Base-by-base conservation (phyloP, 805 yeast species). In the Teunomyces panamensis region DNA sequence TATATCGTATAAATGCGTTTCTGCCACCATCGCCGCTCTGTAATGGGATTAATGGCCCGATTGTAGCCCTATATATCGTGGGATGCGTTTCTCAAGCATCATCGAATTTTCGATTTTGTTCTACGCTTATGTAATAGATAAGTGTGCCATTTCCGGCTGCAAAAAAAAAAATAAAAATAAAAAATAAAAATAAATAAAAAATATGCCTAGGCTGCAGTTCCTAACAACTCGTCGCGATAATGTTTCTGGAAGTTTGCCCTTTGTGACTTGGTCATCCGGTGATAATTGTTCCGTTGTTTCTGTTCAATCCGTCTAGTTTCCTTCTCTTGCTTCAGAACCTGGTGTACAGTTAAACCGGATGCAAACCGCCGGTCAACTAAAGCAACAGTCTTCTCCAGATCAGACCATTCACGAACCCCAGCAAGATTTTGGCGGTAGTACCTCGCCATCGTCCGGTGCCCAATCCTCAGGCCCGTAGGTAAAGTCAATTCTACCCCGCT, bases 391-490 rank as follows among this genome's bases (percentile, higher is more conserved):
- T 83, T 81, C 57, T 80, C 83, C 26, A 90, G 84, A 35, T 87
- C 92, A 10, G 75, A 65, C 28, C 79, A 71, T n/a, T 59, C 64
- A 9, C 57, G 44, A 4, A 62, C 56, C 7, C 53, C 45, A 1
- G 61, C 55, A 28, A 59, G 44, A 52, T 80, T 80, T 65, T 87
- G 96, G 60, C 86, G 83, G 65, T 83, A 83, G 61, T 81, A 83
- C 51, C 92, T 74, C 44, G 80, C 78, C 57, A 87, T 71, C 1
- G 90, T 75, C 53, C 98, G 75, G 64, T 92, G 97, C 0, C 96
- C 96, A 0, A 87, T 80, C 42, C 83, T 80, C 3, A 81, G 68
- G 2, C 97, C 97, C 16, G 85, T 78, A 2, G 96, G 94, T 39
- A 91, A 72, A 3, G 81, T 77, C 35, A 90, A 66, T 57, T 87